Base-by-base conservation (phyloP, 2,329 filamentous ascomycete species). In the Trichoderma arundinaceum region DNA sequence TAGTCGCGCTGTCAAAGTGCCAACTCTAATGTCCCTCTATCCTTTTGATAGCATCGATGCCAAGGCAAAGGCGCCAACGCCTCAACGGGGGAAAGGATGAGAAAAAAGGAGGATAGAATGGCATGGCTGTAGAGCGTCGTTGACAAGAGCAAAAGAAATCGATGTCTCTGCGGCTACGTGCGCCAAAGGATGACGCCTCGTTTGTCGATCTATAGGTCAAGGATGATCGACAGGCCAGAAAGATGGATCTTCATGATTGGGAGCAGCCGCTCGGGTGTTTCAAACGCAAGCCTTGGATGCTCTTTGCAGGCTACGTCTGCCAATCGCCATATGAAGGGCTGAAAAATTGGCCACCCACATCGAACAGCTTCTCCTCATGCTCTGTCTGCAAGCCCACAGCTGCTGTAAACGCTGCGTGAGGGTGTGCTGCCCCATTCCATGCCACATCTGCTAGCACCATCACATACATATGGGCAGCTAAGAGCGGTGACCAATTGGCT, bases 211-310 rank as follows among this genome's bases (percentile, higher is more conserved):
- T 51, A 46, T 38, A 54, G 39, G 38, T 38, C 39, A 54, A 44
- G 7, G 35, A 32, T 35, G 60, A 63, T 63, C 60, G 60, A 54
- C 60, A 54, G 38, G 22, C 60, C 54, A 54, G 39, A 10, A 46
- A 38, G 49, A 53, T 46, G 60, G 60, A 63, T 63, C 60, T 41
- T 63, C 49, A 32, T 39, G 35, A 53, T 52, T 62, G 58, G 38
- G 58, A 62, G 58, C 58, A 62, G 33, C 58, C 58, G 58, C 48
- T 22, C 58, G 35, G 58, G 35, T 61, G 58, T 61, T 61, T 61
- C 58, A 61, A 48, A 32, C 19, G 22, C 22, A 39, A n/a, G 41
- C 3, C 41, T 44, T 44, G 41, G n/a, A 35, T 28, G 35, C 32
- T 39, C 35, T 54, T 19, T 54, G 33, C 51, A 38, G 51, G 17